phyloP scores from a whole-genome alignment of 1,139 yeast species.

The Taphrina pruni region DNA sequence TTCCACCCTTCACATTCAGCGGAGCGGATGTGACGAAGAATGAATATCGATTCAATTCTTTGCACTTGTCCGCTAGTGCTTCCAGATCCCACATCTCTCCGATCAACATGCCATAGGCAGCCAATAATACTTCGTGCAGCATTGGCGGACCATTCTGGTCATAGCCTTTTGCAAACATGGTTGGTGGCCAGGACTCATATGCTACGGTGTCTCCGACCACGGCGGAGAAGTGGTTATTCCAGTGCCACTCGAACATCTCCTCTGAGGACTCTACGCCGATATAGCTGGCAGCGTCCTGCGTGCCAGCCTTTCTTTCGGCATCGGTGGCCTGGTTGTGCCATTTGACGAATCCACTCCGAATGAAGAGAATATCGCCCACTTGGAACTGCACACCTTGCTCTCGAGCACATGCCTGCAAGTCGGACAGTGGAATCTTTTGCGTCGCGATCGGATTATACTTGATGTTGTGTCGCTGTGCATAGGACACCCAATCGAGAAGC shows the following conservation, averaged over 20 bases:
- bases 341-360: constrained; percentile 50
- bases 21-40: constrained; percentile 51
- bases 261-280: constrained; percentile 49
- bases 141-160: constrained; percentile 23
- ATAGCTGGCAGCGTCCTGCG: constrained; percentile 45
- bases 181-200: constrained; percentile 48
- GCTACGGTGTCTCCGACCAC: constrained; percentile 51
- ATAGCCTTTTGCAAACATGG: constrained; percentile 14
- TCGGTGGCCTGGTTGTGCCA: constrained; percentile 48
- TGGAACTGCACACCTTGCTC: constrained; percentile 48
- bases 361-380: constrained; percentile 50
- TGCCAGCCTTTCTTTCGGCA: constrained; percentile 45
- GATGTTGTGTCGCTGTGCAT: constrained; percentile 49
- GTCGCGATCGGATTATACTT: constrained; percentile 48
- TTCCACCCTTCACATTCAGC: constrained; percentile 50
- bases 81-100: constrained; percentile 50
- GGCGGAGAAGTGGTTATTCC: constrained; percentile 50
- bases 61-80: constrained; percentile 48
- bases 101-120: constrained; percentile 46
- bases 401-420: constrained; percentile 48
- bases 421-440: constrained; percentile 48
- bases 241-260: constrained; percentile 49
- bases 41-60: constrained; percentile 47
- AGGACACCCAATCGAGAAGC: constrained; percentile 50
- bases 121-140: constrained; percentile 45